phyloP scores from a whole-genome alignment of 2,329 filamentous ascomycete species.

The Pezicula radicicola region DNA sequence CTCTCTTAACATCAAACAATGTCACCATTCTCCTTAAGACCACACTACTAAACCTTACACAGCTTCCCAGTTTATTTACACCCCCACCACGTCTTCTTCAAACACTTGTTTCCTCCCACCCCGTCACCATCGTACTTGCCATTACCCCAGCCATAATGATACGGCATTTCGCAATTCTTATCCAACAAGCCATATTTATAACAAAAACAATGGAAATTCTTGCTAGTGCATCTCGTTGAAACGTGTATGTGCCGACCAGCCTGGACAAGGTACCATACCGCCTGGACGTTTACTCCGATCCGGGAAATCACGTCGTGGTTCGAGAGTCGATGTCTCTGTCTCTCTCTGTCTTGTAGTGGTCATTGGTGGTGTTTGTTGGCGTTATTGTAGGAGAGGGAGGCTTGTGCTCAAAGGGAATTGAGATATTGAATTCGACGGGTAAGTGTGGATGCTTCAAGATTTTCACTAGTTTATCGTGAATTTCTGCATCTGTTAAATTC shows the following conservation, averaged over 20 bases:
- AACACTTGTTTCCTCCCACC: background rate
- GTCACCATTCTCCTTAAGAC: too few species aligned
- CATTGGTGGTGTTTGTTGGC: background rate
- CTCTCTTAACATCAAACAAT: too few species aligned
- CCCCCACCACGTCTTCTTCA: background rate
- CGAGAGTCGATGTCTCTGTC: background rate
- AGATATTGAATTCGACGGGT: too few species aligned
- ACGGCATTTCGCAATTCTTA: background rate
- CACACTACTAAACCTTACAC: too few species aligned
- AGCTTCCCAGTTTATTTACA: background rate
- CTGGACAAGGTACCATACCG: background rate
- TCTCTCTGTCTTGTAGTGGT: background rate
- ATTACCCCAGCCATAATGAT: background rate
- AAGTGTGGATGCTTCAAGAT: too few species aligned
- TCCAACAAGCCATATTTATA: background rate
- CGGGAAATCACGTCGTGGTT: background rate
- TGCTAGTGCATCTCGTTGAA: background rate
- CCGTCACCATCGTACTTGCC: background rate
- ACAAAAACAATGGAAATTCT: background rate
- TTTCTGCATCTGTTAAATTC: too few species aligned
- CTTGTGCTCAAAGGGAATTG: too few species aligned
- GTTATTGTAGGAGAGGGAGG: too few species aligned
- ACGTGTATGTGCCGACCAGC: background rate
- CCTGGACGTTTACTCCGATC: background rate
- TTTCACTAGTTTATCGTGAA: too few species aligned